A percentile compares a stretch with the other conserved stretches of the same genome.
Evolutionary conservation across 495 filamentous ascomycete genomes (phyloP).

Genomic region (Astrothelium subdiscretum): DNA sequence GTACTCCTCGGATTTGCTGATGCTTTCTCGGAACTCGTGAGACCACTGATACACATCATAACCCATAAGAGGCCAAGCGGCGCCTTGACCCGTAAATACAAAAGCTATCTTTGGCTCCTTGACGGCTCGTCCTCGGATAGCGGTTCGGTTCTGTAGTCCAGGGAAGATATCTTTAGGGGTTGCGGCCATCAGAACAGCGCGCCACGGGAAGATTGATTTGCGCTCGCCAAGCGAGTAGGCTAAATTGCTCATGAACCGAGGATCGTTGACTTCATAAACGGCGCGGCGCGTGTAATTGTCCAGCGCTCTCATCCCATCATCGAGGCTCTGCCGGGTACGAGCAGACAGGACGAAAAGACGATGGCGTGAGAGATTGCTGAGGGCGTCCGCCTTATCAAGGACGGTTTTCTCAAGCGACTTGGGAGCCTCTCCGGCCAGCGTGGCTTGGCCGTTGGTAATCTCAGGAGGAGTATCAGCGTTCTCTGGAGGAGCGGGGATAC

Average conservation of each 20-base stretch:
- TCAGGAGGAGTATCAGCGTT: neutral
- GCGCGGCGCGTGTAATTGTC: neutral
- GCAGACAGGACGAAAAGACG: neutral
- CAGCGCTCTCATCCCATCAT: neutral
- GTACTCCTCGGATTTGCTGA: neutral
- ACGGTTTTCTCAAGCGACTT: neutral
- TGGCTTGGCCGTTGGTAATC: neutral
- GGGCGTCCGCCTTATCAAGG: neutral
- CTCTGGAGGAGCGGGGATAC: neutral
- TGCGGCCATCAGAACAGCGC: neutral
- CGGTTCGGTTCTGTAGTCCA: neutral
- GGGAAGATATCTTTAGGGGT: neutral
- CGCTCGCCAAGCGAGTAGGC: neutral
- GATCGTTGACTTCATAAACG: neutral
- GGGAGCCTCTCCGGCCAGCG: neutral
- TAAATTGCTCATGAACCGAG: neutral
- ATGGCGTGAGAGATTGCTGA: neutral
- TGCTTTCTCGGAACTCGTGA: neutral
- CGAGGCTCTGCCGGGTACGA: neutral
- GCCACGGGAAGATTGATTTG: neutral
- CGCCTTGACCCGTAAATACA: conserved; percentile 38
- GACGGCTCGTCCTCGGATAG: neutral
- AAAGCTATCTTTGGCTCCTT: neutral
- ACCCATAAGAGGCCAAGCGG: conserved; percentile 25
- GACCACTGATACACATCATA: neutral